phyloP scores from a whole-genome alignment of 73 alveolate species.

The Halteria grandinella region DNA sequence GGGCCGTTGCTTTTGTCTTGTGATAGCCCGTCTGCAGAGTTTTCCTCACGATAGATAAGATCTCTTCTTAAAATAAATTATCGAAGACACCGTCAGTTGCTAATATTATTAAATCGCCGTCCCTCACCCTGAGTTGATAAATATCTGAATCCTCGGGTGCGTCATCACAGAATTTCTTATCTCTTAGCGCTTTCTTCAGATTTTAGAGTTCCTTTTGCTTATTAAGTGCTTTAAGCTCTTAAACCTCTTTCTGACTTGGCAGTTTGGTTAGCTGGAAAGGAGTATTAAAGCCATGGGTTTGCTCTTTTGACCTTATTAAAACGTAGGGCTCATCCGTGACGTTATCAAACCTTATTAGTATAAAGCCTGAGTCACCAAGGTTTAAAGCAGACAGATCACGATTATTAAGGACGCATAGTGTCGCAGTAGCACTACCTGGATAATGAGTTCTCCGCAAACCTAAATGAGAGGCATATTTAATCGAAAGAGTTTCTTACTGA shows the following conservation, averaged over 20 bases:
- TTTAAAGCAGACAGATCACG: constrained; percentile 43
- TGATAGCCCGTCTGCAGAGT: neutral
- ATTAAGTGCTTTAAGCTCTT: constrained; percentile 11
- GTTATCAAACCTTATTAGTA: constrained; percentile 50
- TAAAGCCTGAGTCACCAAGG: constrained; percentile 69
- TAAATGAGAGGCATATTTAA: too few species aligned
- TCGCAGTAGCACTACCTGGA: constrained; percentile 62
- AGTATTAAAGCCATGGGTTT: constrained; percentile 66
- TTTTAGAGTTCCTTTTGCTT: constrained; percentile 22
- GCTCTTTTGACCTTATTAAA: constrained; percentile 39
- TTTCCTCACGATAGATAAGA: constrained; percentile 22
- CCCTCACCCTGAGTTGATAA: constrained; percentile 54
- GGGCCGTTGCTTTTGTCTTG: constrained; percentile 20
- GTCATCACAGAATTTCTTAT: constrained; percentile 55
- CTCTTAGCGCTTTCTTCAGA: constrained; percentile 36
- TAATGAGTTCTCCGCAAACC: constrained; percentile 34
- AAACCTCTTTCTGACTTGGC: constrained; percentile 41
- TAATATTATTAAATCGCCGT: constrained; percentile 65
- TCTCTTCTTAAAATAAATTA: constrained; percentile 57
- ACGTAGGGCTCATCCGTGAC: constrained; percentile 1
- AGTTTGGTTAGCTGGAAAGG: constrained; percentile 50
- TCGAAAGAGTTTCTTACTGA: constrained; percentile 2
- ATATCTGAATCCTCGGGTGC: constrained; percentile 60
- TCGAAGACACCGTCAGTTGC: constrained; percentile 75
- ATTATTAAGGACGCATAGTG: constrained; percentile 34